A percentile compares a stretch with the other conserved stretches of the same genome.
Conservation (phyloP, 305 asterid species). For the Euphrasia arctica region DNA sequence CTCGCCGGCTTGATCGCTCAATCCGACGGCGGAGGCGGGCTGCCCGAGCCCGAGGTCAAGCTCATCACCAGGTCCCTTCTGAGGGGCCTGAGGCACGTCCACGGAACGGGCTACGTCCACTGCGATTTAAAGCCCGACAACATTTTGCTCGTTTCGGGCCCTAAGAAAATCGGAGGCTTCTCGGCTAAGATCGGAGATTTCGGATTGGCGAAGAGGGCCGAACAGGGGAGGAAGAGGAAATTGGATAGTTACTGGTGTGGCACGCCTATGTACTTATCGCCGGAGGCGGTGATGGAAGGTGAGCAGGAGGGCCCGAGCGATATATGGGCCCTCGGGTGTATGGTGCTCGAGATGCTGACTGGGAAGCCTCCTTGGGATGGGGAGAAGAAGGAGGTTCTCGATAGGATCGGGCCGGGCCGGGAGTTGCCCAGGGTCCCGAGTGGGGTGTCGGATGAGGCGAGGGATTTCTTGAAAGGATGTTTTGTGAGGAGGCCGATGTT, state of each 20-base stretch:
- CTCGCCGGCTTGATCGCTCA: conserved; percentile 56
- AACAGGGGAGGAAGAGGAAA: conserved; percentile 67
- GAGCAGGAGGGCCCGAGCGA: conserved; percentile 71
- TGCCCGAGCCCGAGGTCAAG: conserved; percentile 66
- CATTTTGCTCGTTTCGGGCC: conserved; percentile 45
- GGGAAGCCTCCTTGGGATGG: conserved; percentile 67
- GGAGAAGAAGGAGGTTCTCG: conserved; percentile 38
- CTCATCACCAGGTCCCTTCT: conserved; percentile 53
- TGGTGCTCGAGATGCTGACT: conserved; percentile 80
- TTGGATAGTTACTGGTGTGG: conserved; percentile 74
- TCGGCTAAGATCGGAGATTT: conserved; percentile 83
- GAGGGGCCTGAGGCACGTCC: conserved; percentile 61
- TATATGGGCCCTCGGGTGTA: conserved; percentile 89
- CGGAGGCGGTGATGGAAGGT: conserved; percentile 69
- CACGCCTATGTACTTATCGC: conserved; percentile 76
- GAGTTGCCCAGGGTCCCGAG: conserved; percentile 54
- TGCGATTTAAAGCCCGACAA: conserved; percentile 92
- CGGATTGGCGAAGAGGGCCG: conserved; percentile 70
- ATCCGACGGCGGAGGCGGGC: conserved; percentile 37
- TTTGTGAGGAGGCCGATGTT: conserved; percentile 66
- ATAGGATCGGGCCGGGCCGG: conserved; percentile 44
- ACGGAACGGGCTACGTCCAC: conserved; percentile 71
- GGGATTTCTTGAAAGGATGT: conserved; percentile 70
- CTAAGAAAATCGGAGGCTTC: conserved; percentile 13
- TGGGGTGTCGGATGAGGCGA: conserved; percentile 57